Evolutionary conservation across 2,329 filamentous ascomycete species (phyloP), one percentile per base, ranked within the genome.

Genomic region (Colletotrichum somersetense): DNA sequence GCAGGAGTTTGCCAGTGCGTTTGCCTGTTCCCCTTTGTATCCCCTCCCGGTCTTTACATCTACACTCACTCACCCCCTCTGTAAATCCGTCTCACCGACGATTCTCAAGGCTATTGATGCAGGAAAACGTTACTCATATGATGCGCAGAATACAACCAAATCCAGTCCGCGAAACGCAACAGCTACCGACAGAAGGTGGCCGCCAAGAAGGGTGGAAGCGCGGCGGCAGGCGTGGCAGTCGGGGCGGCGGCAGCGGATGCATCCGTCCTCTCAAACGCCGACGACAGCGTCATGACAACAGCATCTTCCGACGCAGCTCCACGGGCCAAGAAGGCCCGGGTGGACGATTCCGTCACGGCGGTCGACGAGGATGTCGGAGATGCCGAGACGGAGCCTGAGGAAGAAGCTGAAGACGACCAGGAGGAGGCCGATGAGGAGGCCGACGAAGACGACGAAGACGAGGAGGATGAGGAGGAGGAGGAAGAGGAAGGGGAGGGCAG

Each of bases 151-250:
- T 94, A 93, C 85, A 93, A 91, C 78, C 88, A 91, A 74, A 89
- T 91, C 69, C 91, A 94, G 79, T 89, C 91, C 26, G 90, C 91
- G 68, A 95, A 95, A 82, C 90, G 92, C 64, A 93, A 91, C 75
- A 89, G 88, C 20, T 93, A 94, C 82, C 88, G 91, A 64, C 89
- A 90, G 76, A 92, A 91, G 77, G 88, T 91, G 23, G 90, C 91
- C 46, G 91, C 90, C 65, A 89, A 90, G 65, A 93, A 92, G 81
- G 83, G 75, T 10, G 75, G 71, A 56, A 74, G 76, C 73, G 72
- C 69, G 30, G 73, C 74, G 18, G 62, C 68, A 44, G 71, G 70
- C 50, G 72, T 72, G 35, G 74, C 63, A 72, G 23, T 70, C 33
- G 52, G 76, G 75, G 23, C 79, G 77, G 77, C 67, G 75, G 83